phyloP scores from a whole-genome alignment of 495 filamentous ascomycete genomes.

The Usnea hakonensis region DNA sequence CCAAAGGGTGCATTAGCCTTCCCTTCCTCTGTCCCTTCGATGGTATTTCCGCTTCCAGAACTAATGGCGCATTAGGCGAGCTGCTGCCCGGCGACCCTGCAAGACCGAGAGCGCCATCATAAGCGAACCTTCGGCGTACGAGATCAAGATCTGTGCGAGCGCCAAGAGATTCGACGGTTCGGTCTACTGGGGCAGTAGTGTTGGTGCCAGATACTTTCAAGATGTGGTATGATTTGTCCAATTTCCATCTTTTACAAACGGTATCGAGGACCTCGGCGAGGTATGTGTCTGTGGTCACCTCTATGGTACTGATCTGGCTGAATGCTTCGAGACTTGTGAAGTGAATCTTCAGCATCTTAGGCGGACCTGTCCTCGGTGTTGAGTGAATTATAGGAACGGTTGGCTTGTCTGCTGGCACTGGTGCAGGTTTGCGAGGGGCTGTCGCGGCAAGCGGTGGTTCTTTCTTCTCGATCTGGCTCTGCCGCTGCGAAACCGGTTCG shows the following conservation, averaged over 20 bases:
- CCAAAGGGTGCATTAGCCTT: constrained; percentile 62
- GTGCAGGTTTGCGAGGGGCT: constrained; percentile 41
- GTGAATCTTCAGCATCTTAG: constrained; percentile 78
- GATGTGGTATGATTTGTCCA: constrained; percentile 84
- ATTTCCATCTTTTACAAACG: constrained; percentile 79
- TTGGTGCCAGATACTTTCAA: constrained; percentile 80
- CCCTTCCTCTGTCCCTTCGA: constrained; percentile 16
- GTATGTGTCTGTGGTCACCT: constrained; percentile 88
- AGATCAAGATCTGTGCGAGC: constrained; percentile 79
- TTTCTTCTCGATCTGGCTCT: constrained; percentile 15
- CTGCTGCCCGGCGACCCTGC: constrained; percentile 72
- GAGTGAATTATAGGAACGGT: constrained; percentile 47
- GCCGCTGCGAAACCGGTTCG: constrained; percentile 25
- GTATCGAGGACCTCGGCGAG: constrained; percentile 86
- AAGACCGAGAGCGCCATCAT: constrained; percentile 66
- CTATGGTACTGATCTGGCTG: constrained; percentile 57
- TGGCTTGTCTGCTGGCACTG: constrained; percentile 60
- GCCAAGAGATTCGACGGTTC: constrained; percentile 82
- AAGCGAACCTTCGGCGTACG: constrained; percentile 73
- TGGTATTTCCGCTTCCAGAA: constrained; percentile 42
- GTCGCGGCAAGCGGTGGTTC: constrained; percentile 52
- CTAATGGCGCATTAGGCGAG: constrained; percentile 68
- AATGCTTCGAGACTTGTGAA: constrained; percentile 64
- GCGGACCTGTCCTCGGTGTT: constrained; percentile 63
- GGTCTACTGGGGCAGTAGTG: constrained; percentile 76